These are phyloP conservation scores for Aquilaria malaccensis DNA, from an alignment of 345 rosid genomes.

Conservation along the genomic window DNA sequence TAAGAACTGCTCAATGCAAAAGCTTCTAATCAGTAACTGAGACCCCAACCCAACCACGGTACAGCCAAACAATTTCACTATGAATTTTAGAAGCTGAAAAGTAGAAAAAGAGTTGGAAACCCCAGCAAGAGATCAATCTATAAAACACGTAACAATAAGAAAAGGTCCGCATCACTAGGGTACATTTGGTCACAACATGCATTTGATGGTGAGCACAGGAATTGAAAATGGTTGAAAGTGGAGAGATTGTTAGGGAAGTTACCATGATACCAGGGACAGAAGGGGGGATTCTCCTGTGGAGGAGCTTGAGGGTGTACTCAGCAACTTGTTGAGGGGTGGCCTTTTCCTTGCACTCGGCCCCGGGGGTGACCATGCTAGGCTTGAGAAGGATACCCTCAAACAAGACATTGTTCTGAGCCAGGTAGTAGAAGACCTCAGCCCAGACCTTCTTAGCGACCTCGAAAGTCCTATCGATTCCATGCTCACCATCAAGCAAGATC, in stretches of 20 bases:
- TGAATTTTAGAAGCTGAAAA: no score
- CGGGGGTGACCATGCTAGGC: conserved; percentile 99
- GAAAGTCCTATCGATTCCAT: conserved; percentile 84
- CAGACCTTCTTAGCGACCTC: conserved; percentile 95
- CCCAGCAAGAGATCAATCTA: no score
- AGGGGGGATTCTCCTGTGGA: conserved; percentile 76
- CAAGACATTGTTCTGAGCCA: conserved; percentile 93
- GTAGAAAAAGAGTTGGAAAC: no score
- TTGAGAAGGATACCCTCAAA: conserved; percentile 96
- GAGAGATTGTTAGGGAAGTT: conserved; percentile 17
- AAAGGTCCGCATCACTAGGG: no score
- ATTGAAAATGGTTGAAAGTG: not conserved
- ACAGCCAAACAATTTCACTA: no score
- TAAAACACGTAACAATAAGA: no score
- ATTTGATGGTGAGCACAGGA: not conserved
- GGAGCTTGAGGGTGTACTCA: conserved; percentile 91
- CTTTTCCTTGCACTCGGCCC: conserved; percentile 85
- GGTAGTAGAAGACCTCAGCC: conserved; percentile 98
- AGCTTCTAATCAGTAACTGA: not conserved
- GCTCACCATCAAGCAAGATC: conserved; percentile 94
- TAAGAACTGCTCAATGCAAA: conserved; percentile 60
- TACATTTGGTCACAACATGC: no score
- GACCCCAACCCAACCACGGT: no score
- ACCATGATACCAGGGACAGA: conserved; percentile 99
- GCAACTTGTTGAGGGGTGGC: conserved; percentile 86